Conservation (phyloP, 208 protist genomes). For the Leishmania aethiopica region DNA sequence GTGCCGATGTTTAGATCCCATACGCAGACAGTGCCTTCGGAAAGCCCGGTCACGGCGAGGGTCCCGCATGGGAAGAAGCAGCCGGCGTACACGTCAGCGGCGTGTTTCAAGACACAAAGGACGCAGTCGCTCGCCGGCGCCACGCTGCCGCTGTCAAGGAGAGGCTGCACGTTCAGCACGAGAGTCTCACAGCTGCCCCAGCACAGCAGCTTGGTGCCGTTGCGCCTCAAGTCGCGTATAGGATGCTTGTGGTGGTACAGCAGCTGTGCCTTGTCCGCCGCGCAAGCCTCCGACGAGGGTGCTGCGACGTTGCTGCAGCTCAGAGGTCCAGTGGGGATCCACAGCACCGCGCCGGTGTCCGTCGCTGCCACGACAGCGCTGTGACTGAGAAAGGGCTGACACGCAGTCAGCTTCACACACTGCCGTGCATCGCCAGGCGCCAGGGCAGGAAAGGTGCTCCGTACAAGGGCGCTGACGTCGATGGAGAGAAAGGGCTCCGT, state of each 20-base stretch:
- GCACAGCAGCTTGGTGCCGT: constrained; percentile 54
- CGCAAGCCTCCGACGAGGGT: constrained; percentile 10
- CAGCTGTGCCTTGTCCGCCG: constrained; percentile 18
- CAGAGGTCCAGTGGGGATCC: constrained; percentile 45
- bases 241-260: constrained; percentile 55
- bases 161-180: constrained; percentile 49
- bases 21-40: constrained; percentile 75
- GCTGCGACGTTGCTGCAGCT: background rate
- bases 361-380: constrained; percentile 64
- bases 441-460: constrained; percentile 16
- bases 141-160: constrained; percentile 19
- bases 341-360: constrained; percentile 57
- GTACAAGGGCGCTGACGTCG: constrained; percentile 50
- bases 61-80: constrained; percentile 80
- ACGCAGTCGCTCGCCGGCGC: constrained; percentile 13
- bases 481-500: constrained; percentile 58
- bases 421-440: constrained; percentile 17
- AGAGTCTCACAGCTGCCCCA: constrained; percentile 73
- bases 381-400: constrained; percentile 70
- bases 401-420: constrained; percentile 54
- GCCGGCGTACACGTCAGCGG: constrained; percentile 64
- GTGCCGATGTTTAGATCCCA: constrained; percentile 69
- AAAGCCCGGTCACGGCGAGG: constrained; percentile 72
- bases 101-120: constrained; percentile 58
- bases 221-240: constrained; percentile 51